Evolutionary conservation across 2,329 filamentous ascomycete species (phyloP), one percentile per base, ranked within the genome.

Genomic region (Emergomyces orientalis): DNA sequence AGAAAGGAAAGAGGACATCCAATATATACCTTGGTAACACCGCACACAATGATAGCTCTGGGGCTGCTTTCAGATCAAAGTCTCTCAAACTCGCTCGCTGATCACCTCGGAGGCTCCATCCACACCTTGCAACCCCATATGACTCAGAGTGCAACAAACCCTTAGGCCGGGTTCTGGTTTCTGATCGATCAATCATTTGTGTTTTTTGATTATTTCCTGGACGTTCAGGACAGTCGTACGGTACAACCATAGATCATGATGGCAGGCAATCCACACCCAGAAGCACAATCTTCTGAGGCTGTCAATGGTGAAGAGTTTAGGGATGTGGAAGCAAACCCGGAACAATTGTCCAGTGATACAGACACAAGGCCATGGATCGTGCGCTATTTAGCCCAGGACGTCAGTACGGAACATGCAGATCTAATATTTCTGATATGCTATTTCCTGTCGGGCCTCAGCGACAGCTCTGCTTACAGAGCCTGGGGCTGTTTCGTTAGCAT

Each of bases 401-500:
- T 77, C 47, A 68, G 69, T 34, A 64, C 70, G 45, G 69, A 70
- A 8, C 66, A 76, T 60, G 74, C 74, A 6, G 75, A 77, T 59
- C 63, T 75, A 13, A 66, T 77, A 54, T 77, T 70, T 45, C 63
- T 73, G 14, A 69, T 73, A 64, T 79, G 66, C 65, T 79, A 62
- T 70, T 75, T 79, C 60, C 68, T 75, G 39, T 79, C 77, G 0
- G 78, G 78, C 1, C 70, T 80, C 25, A 77, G 77, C 59, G 78
- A 80, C 65, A 76, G 75, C 63, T 74, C 75, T 49, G 74, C 77
- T 13, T 79, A 78, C 70, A 78, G 77, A 66, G 76, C 76, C 17
- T 79, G 78, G 77, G 76, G 74, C 39, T 79, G 77, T 64, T 80
- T 80, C 69, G 69, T 79, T 49, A 76, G 75, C 60, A 79, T 80